Conservation (phyloP, 1,139 yeast genomes). For the Arxiozyma slooffiae region DNA sequence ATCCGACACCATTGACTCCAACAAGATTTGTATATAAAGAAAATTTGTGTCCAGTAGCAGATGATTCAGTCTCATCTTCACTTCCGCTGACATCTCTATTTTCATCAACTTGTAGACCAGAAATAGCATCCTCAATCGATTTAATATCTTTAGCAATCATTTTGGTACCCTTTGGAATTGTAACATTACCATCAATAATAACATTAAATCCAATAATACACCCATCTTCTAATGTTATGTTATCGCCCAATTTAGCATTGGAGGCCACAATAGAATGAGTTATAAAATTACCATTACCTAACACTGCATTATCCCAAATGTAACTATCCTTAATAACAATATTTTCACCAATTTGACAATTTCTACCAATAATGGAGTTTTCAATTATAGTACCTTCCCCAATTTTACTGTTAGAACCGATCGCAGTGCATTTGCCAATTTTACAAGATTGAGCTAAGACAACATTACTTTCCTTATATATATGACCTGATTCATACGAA, state of each 20-base stretch:
- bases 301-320: constrained; percentile 72
- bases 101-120: constrained; percentile 24
- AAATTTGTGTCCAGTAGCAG: constrained; percentile 17
- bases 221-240: constrained; percentile 50
- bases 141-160: constrained; percentile 39
- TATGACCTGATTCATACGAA: constrained; percentile 70
- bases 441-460: constrained; percentile 88
- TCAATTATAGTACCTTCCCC: constrained; percentile 46
- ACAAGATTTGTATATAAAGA: constrained; percentile 36
- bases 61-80: constrained; percentile 2
- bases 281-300: constrained; percentile 56
- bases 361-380: constrained; percentile 72
- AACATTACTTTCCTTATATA: constrained; percentile 76
- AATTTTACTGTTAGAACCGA: constrained; percentile 64
- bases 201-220: constrained; percentile 76
- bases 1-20: constrained; percentile 54
- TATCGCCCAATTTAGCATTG: constrained; percentile 44
- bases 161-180: constrained; percentile 42
- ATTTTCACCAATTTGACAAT: constrained; percentile 73
- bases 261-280: constrained; percentile 62
- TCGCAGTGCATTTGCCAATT: constrained; percentile 63
- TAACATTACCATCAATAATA: constrained; percentile 44
- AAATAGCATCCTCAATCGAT: constrained; percentile 20
- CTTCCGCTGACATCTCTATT: not conserved
- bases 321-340: constrained; percentile 64